Evolutionary conservation across 2,329 filamentous ascomycete species (phyloP), one percentile per base, ranked within the genome.

Genomic region (Madurella mycetomatis): DNA sequence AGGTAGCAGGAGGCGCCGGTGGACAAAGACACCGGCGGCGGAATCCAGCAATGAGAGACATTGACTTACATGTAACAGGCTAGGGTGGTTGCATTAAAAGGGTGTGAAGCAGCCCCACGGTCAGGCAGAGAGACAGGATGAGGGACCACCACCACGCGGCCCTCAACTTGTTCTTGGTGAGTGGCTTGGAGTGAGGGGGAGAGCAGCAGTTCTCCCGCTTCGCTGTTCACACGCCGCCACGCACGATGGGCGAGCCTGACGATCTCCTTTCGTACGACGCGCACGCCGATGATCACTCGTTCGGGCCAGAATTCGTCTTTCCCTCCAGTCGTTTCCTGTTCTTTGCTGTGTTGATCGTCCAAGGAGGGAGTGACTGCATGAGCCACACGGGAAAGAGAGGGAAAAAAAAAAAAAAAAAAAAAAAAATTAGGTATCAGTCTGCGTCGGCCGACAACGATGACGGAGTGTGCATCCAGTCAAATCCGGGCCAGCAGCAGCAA

Each of bases 41-140:
- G 18, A 32, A 17, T n/a, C 15, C 12, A 25, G 25, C 19, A 31
- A 46, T 31, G 8, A 44, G 30, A 42, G 13, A 49, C 25, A 31
- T 47, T 41, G 39, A 54, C 55, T 57, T 52, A 57, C 55, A 52
- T 41, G n/a, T 40, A 19, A 44, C n/a, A 50, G 12, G 48, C 42
- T 43, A 49, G 13, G 46, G 46, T 31, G 34, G 54, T 51, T 31
- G 48, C 55, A 57, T 37, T 51, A 47, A 45, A 52, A 48, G 37
- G 50, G 31, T 41, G 46, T 39, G 41, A 37, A 41, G 54, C 51
- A 11, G 13, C 44, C 49, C 48, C 51, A 30, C 25, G 30, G 47
- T 47, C 41, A 49, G 42, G 47, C 50, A 53, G 31, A 45, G 46
- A 18, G 31, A 34, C 47, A 34, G 32, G 41, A 37, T 9, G 19